These are phyloP conservation scores for Kwoniella pini DNA, from an alignment of 768 basidiomycete genomes.

Conservation along the genomic window DNA sequence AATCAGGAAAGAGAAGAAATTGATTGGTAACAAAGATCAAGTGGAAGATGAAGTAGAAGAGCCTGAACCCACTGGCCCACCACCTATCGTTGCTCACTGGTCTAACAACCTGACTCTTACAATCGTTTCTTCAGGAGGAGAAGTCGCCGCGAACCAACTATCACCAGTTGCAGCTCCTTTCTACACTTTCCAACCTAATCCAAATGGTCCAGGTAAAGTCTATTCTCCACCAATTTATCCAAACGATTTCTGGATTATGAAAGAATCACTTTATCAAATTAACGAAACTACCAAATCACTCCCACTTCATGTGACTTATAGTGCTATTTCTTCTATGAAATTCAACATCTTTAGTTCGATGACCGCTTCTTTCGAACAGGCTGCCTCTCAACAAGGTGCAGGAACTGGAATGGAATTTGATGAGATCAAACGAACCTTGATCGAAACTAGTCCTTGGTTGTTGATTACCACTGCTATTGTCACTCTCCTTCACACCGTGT, in stretches of 20 bases:
- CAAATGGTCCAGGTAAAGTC: slow-evolving; percentile 64
- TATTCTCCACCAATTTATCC: slow-evolving; percentile 89
- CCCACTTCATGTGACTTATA: slow-evolving; percentile 78
- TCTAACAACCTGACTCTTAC: slow-evolving; percentile 81
- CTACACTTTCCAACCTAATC: slow-evolving; percentile 65
- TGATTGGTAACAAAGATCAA: slow-evolving; percentile 60
- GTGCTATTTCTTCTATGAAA: slow-evolving; percentile 66
- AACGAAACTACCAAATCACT: slow-evolving; percentile 77
- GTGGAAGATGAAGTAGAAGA: slow-evolving; percentile 31
- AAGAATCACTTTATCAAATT: slow-evolving; percentile 77
- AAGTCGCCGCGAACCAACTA: slow-evolving; percentile 55
- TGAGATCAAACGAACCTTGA: slow-evolving; percentile 91
- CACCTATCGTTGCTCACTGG: slow-evolving; percentile 76
- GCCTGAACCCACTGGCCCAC: slow-evolving; percentile 41
- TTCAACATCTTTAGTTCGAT: slow-evolving; percentile 83
- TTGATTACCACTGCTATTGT: slow-evolving; percentile 80
- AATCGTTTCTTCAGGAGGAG: slow-evolving; percentile 70
- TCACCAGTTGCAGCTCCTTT: slow-evolving; percentile 57
- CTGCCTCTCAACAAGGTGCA: slow-evolving; percentile 62
- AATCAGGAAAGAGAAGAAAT: slow-evolving; percentile 76
- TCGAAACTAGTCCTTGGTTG: slow-evolving; percentile 70
- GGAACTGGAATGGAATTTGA: slow-evolving; percentile 69
- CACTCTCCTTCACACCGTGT: slow-evolving; percentile 81
- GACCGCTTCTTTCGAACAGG: slow-evolving; percentile 83
- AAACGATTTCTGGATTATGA: slow-evolving; percentile 90